Evolutionary conservation across 2,329 filamentous ascomycete genomes (phyloP).

Genomic region (Mollisiaceae sp.): DNA sequence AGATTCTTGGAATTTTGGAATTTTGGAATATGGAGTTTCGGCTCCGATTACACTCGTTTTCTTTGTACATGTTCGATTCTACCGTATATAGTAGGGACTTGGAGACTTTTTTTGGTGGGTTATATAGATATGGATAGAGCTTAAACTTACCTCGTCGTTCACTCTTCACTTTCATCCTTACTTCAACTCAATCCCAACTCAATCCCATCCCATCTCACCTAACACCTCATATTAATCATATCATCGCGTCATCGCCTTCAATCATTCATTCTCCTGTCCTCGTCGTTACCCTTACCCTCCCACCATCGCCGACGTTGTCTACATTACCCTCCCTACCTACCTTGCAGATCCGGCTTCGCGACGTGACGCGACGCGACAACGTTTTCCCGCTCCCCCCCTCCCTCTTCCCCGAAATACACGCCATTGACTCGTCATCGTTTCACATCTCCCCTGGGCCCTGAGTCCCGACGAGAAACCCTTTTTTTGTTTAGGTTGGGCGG

Average conservation of each 20-base stretch:
- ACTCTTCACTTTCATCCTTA: neutral
- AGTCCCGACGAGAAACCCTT: too few relatives aligned
- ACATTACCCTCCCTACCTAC: too few relatives aligned
- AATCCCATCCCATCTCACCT: too few relatives aligned
- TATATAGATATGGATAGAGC: constrained; percentile 9
- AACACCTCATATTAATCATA: neutral
- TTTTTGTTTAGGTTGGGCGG: too few relatives aligned
- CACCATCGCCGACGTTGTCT: neutral
- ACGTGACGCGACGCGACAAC: too few relatives aligned
- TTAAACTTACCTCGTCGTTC: neutral
- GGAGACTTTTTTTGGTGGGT: neutral
- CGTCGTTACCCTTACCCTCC: too few relatives aligned
- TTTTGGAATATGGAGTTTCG: constrained; percentile 15
- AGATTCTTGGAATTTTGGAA: too few relatives aligned
- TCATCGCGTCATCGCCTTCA: neutral
- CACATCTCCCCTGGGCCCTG: neutral
- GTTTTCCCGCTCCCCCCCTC: too few relatives aligned
- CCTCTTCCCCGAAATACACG: too few relatives aligned
- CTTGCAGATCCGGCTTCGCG: neutral
- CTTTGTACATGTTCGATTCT: constrained; percentile 19
- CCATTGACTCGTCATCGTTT: too few relatives aligned
- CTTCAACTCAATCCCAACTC: neutral
- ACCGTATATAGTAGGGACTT: constrained; percentile 20
- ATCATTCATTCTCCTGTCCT: too few relatives aligned
- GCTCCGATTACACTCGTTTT: constrained; percentile 28